A percentile compares a stretch with the other conserved stretches of the same genome.
Evolutionary conservation across 75 land plant species (phyloP).

Genomic region (Chamaecyparis obtusa): DNA sequence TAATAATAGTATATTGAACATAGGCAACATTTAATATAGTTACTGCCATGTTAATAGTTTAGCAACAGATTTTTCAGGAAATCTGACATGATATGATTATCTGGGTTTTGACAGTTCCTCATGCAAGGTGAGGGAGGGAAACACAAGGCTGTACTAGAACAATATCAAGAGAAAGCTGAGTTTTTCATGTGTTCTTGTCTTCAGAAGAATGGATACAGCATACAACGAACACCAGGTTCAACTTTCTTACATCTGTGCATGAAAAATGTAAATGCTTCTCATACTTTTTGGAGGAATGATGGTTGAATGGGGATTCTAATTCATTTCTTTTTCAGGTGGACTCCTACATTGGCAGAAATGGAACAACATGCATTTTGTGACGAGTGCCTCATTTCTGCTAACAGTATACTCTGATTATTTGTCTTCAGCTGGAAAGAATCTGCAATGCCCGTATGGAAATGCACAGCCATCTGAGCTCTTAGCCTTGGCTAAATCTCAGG

Average conservation of each 20-base stretch:
- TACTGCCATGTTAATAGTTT: background rate
- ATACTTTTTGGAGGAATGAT: background rate
- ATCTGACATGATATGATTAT: background rate
- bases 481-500: constrained; percentile 28
- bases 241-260: background rate
- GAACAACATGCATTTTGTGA: constrained; percentile 52
- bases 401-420: constrained; percentile 34
- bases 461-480: constrained; percentile 24
- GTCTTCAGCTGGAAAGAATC: constrained; percentile 13
- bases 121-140: constrained; percentile 38
- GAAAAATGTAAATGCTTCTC: background rate
- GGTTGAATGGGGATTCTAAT: background rate
- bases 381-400: constrained; percentile 25
- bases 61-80: background rate
- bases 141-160: constrained; percentile 18
- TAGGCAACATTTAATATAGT: background rate
- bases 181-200: constrained; percentile 33
- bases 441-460: constrained; percentile 15
- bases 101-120: constrained; percentile 30
- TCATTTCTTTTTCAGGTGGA: constrained; percentile 23
- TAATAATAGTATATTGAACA: background rate
- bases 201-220: constrained; percentile 28
- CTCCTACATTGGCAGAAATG: constrained; percentile 27
- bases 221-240: constrained; percentile 28
- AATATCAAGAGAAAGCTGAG: constrained; percentile 28